Base-by-base conservation (phyloP, 345 rosid genomes). In the Melastoma malabathricum region DNA sequence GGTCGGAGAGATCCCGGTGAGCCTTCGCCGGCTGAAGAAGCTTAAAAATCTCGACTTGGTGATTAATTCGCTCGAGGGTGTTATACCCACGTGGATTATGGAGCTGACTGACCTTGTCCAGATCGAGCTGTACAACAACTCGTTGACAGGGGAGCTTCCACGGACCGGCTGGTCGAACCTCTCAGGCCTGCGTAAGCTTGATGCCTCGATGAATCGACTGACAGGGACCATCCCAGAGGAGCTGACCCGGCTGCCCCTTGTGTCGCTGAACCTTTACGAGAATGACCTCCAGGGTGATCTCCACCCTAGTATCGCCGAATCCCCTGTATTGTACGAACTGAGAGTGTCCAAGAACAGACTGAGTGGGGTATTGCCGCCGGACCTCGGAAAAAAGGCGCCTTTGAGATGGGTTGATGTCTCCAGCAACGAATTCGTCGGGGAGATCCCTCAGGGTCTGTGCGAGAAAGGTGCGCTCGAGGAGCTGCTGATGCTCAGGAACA, bases 61-160 rank as follows among this genome's bases (percentile, higher is more conserved):
- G 6, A 18, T 83, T 19, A 93, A 93, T 69, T 67, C 57, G 13
- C 61, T 93, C 4, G 69, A 15, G 23, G 99, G 97, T 1, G 16
- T 51, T 2, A 68, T 93, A n/a, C 99, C 99, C 53, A 64, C 71
- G 51, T 83, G 90, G 3, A 67, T 93, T 68, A 67, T 80, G n/a
- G 75, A 65, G 64, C 51, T 93, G 60, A 44, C 59, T 17, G 77
- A 75, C 19, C 62, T 93, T 17, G 78, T 84, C 41, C 99, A 93
- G 67, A 76, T 93, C 47, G 99, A 93, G 79, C 86, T 93, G 2
- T 93, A 88, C 63, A 88, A 93, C 74, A 93, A 93, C 89, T 76
- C 95, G 55, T 56, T 93, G 54, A 72, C 78, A 17, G 99, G 99
- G 10, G 64, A 54, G 27, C 51, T 93, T 20, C 97, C 97, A 20